phyloP scores from a whole-genome alignment of 371 early-diverging fungal species.

The Modicella reniformis region DNA sequence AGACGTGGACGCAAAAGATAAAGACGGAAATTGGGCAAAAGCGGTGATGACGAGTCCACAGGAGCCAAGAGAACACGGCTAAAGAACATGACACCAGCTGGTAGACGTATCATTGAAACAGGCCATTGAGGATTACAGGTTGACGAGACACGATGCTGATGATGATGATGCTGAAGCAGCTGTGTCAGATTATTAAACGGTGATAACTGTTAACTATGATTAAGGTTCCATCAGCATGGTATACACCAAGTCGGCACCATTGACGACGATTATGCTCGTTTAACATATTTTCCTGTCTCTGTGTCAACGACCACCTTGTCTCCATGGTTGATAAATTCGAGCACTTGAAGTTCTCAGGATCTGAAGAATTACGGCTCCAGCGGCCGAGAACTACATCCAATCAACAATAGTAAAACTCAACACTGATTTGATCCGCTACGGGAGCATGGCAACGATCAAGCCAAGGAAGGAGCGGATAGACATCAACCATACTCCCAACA shows the following conservation, averaged over 20 bases:
- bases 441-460: too few species aligned
- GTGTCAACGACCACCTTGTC: slow-evolving; percentile 82
- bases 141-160: slow-evolving; percentile 52
- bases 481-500: too few species aligned
- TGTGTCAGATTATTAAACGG: slow-evolving; percentile 25
- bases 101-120: slow-evolving; percentile 53
- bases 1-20: slow-evolving; percentile 31
- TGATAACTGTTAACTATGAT: background rate
- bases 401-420: too few species aligned
- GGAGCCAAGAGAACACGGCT: slow-evolving; percentile 33
- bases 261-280: slow-evolving; percentile 57
- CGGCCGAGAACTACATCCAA: too few species aligned
- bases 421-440: too few species aligned
- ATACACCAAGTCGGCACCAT: background rate
- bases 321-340: slow-evolving; percentile 83
- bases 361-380: too few species aligned
- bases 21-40: slow-evolving; percentile 33
- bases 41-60: slow-evolving; percentile 13
- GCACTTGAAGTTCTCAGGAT: slow-evolving; percentile 80
- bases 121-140: slow-evolving; percentile 50
- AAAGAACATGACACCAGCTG: slow-evolving; percentile 50
- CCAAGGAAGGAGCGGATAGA: too few species aligned
- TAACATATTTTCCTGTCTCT: slow-evolving; percentile 71
- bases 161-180: slow-evolving; percentile 37
- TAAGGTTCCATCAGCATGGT: too few species aligned